Percentiles rank a stretch among this genome's conserved stretches.
Conservation (phyloP, 2,329 filamentous ascomycete species). For the Sclerotinia trifoliorum region DNA sequence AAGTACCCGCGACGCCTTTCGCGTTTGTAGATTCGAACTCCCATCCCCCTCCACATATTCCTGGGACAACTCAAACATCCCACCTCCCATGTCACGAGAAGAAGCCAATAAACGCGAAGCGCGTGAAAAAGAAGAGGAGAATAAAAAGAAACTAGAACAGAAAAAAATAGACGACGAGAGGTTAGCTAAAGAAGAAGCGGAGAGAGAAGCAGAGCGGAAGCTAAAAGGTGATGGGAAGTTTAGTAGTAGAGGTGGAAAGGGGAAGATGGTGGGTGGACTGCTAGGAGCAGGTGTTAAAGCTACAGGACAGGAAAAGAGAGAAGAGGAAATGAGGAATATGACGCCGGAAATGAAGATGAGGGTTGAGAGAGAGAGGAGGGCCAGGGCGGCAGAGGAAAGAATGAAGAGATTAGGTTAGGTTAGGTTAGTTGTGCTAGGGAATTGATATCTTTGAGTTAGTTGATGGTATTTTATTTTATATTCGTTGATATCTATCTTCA, state of each 20-base stretch:
- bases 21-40: conserved; percentile 78
- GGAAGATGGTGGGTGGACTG: conserved; percentile 64
- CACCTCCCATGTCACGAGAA: conserved; percentile 64
- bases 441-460: not conserved
- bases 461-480: not conserved
- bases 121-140: conserved; percentile 67
- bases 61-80: conserved; percentile 78
- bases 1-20: conserved; percentile 84
- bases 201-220: conserved; percentile 44
- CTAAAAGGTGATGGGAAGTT: conserved; percentile 41
- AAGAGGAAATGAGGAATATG: conserved; percentile 80
- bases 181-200: conserved; percentile 56
- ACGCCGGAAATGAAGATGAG: conserved; percentile 83
- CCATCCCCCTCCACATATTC: not conserved
- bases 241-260: conserved; percentile 41
- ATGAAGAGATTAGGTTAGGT: conserved; percentile 49
- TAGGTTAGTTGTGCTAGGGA: not conserved
- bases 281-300: conserved; percentile 42
- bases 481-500: too few relatives aligned
- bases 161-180: conserved; percentile 67
- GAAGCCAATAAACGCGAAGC: conserved; percentile 70
- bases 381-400: conserved; percentile 87
- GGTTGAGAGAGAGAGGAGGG: conserved; percentile 84
- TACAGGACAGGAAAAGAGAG: conserved; percentile 64
- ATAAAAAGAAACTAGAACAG: conserved; percentile 66